Percentiles rank a stretch among this genome's conserved stretches.
phyloP scores from a whole-genome alignment of 805 yeast genomes.

The Sungouiella thailandica region DNA sequence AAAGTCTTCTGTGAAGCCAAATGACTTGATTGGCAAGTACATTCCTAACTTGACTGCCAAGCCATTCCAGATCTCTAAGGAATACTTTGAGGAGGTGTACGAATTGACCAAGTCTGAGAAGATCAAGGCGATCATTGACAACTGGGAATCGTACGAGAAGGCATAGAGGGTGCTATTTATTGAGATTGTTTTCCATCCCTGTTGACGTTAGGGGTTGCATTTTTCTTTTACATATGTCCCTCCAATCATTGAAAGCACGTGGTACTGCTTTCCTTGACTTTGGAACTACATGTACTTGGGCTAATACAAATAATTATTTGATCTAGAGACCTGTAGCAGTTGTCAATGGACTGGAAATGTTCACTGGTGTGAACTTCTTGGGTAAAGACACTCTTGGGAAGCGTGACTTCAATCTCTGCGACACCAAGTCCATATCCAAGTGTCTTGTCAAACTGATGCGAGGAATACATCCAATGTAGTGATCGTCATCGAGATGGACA shows the following conservation, averaged over 20 bases:
- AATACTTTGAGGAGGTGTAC: conserved; percentile 95
- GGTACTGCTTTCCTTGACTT: conserved; percentile 12
- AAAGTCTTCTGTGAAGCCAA: conserved; percentile 90
- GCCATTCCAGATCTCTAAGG: conserved; percentile 94
- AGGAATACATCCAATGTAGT: conserved; percentile 94
- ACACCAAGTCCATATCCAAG: conserved; percentile 83
- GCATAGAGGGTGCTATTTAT: conserved; percentile 25
- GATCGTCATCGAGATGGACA: conserved; percentile 92
- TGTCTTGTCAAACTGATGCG: conserved; percentile 87
- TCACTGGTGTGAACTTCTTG: conserved; percentile 84
- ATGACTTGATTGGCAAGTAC: conserved; percentile 88
- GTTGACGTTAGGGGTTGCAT: conserved; percentile 1
- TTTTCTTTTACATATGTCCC: too few species aligned
- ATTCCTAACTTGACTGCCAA: conserved; percentile 98
- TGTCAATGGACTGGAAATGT: conserved; percentile 64
- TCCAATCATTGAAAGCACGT: conserved; percentile 11
- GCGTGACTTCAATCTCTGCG: conserved; percentile 72
- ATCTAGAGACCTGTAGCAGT: conserved; percentile 5
- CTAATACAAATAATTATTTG: conserved; percentile 4
- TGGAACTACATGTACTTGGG: conserved; percentile 6
- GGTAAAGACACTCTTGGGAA: conserved; percentile 88
- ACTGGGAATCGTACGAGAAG: conserved; percentile 83
- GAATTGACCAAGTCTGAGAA: conserved; percentile 85
- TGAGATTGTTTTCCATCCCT: conserved; percentile 1
- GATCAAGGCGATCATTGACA: conserved; percentile 83